Base-by-base conservation (phyloP, 345 rosid genomes). In the Hypericum perforatum region DNA sequence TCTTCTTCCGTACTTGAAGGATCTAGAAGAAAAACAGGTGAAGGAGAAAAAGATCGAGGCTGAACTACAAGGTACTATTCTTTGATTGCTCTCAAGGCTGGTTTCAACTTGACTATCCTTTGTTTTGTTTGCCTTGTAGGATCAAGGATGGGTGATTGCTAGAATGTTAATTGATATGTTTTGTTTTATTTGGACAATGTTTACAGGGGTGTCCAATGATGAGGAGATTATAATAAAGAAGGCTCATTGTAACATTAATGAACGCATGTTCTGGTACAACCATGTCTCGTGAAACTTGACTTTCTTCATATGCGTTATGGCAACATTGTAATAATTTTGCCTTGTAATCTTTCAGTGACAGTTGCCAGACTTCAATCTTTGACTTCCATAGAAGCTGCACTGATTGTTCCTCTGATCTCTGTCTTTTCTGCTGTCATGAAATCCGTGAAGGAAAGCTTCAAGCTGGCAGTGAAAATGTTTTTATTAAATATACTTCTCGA, bases 321-420 rank as follows among this genome's bases (percentile, higher is more conserved):
- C 32, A 22, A 22, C 32, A 22, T 22, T 4, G 4, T 22, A 22
- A 22, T 22, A 22, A 22, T 22, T 22, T 5, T 7, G 36, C 13
- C 15, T 48, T 9, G 16, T 43, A 11, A 46, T 60, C 14, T 16
- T 56, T 66, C 77, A 51, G 54, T 36, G 54, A 51, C 40, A 69
- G 62, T 59, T 85, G 89, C 74, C 63, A 60, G 54, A 79, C 95
- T 29, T 72, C 89, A 16, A 66, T 66, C 42, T 60, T 60, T 22
- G 59, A 66, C 32, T 60, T 48, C 50, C 65, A 66, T 41, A 50
- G 61, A 51, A 66, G 61, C 37, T 66, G 70, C 49, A 49, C 60
- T 8, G 16, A 37, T 15, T 66, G 70, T 52, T 64, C 15, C 8
- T 66, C 52, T 60, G 71, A 66, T 43, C 40, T 66, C 7, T 66